Evolutionary conservation across 306 rosid genomes (phyloP).

Genomic region (Quercus glauca): DNA sequence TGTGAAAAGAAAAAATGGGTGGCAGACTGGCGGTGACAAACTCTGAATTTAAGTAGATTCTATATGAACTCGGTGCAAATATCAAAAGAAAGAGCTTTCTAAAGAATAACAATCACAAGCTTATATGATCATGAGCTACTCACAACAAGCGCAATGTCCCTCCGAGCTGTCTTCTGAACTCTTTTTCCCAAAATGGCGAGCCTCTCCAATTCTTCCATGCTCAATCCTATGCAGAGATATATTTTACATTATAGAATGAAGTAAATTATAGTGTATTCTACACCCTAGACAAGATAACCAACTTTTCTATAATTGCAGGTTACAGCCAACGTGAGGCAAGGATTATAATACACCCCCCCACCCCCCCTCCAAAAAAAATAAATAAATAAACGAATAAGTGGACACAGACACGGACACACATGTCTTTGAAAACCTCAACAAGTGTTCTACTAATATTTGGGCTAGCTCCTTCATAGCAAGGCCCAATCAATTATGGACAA

Average conservation of each 20-base stretch:
- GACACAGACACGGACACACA: too few relatives aligned
- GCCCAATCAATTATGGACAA: not conserved
- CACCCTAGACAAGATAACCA: constrained; percentile 1
- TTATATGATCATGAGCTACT: constrained; percentile 30
- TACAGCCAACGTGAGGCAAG: too few relatives aligned
- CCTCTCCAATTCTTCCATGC: constrained; percentile 65
- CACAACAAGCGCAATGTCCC: constrained; percentile 91
- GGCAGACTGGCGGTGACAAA: not conserved
- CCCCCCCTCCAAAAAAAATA: not conserved
- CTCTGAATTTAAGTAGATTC: not conserved
- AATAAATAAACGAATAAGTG: not conserved
- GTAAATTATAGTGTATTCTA: not conserved
- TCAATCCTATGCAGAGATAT: constrained; percentile 53
- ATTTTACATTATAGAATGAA: not conserved
- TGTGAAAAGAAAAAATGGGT: not conserved
- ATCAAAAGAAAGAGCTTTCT: not conserved
- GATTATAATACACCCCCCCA: not conserved
- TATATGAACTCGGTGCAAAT: not conserved
- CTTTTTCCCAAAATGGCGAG: constrained; percentile 66
- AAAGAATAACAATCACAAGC: not conserved
- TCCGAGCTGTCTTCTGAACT: constrained; percentile 88
- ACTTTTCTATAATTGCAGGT: not conserved
- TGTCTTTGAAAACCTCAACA: not conserved
- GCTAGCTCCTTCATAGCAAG: not conserved
- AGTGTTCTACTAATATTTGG: not conserved